Evolutionary conservation across 2,329 filamentous ascomycete genomes (phyloP).

Genomic region (Clathrospora elynae): DNA sequence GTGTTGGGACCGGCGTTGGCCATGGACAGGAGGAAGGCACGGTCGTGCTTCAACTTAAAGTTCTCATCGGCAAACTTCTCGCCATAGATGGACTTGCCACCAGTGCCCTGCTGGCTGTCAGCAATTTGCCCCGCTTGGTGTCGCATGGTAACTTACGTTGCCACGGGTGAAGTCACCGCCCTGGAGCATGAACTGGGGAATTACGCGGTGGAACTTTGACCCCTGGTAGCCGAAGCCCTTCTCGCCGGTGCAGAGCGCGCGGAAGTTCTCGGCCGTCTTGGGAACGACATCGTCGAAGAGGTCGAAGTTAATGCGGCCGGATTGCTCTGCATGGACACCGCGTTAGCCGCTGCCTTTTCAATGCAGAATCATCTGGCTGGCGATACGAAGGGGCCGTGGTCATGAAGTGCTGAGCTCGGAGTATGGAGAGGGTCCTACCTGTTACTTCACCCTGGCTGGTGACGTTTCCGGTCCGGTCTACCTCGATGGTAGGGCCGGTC

Average conservation of each 20-base stretch:
- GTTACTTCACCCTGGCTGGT: slow-evolving; percentile 54
- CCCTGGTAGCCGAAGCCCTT: slow-evolving; percentile 82
- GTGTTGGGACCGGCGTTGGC: slow-evolving; percentile 96
- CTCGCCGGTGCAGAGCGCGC: slow-evolving; percentile 77
- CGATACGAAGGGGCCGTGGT: slow-evolving; percentile 5
- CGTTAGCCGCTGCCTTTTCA: slow-evolving; percentile 35
- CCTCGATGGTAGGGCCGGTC: slow-evolving; percentile 73
- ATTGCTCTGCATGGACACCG: slow-evolving; percentile 61
- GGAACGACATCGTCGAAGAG: slow-evolving; percentile 86
- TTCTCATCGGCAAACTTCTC: slow-evolving; percentile 96
- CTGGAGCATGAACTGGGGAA: slow-evolving; percentile 93
- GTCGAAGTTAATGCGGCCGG: slow-evolving; percentile 83
- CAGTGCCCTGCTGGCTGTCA: slow-evolving; percentile 69
- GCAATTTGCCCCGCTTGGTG: slow-evolving; percentile 12
- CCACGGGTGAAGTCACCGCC: slow-evolving; percentile 93
- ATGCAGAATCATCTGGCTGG: no score
- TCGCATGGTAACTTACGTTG: slow-evolving; percentile 67
- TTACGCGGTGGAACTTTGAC: slow-evolving; percentile 90
- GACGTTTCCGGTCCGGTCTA: slow-evolving; percentile 61
- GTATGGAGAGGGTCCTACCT: slow-evolving; percentile 56
- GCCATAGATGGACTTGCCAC: slow-evolving; percentile 92
- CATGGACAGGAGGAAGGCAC: slow-evolving; percentile 86
- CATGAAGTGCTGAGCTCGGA: slow-evolving; percentile 14
- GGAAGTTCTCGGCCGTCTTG: slow-evolving; percentile 87
- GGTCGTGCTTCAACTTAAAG: slow-evolving; percentile 75